These are phyloP conservation scores for Hypoxylon sp. DNA, from an alignment of 2,329 filamentous ascomycete species.

Conservation along the genomic window DNA sequence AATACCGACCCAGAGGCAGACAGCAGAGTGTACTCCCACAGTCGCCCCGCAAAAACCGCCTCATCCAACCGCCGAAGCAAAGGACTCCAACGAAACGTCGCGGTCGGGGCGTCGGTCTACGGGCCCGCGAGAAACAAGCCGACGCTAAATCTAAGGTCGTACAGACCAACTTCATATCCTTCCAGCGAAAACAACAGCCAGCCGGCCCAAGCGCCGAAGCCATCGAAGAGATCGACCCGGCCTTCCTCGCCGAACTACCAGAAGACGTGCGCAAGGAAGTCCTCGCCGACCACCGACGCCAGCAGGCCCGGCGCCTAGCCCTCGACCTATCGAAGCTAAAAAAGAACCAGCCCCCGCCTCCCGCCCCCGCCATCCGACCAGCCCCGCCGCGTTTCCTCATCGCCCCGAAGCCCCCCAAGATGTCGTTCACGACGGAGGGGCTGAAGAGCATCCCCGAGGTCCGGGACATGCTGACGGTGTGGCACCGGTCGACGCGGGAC, in stretches of 20 bases:
- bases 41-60: slow-evolving; percentile 68
- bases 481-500: slow-evolving; percentile 77
- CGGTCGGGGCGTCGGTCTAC: slow-evolving; percentile 54
- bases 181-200: slow-evolving; percentile 45
- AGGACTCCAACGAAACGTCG: slow-evolving; percentile 76
- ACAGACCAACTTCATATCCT: slow-evolving; percentile 78
- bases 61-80: slow-evolving; percentile 63
- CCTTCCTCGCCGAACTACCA: slow-evolving; percentile 85
- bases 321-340: slow-evolving; percentile 56
- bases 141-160: slow-evolving; percentile 70
- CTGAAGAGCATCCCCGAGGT: slow-evolving; percentile 68
- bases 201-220: slow-evolving; percentile 51
- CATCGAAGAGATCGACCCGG: slow-evolving; percentile 69
- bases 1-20: slow-evolving; percentile 64
- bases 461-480: slow-evolving; percentile 78
- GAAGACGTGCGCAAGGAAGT: slow-evolving; percentile 84
- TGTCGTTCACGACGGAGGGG: slow-evolving; percentile 59
- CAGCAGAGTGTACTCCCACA: slow-evolving; percentile 58
- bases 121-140: slow-evolving; percentile 63
- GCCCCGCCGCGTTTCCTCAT: slow-evolving; percentile 61
- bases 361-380: slow-evolving; percentile 32
- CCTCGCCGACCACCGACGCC: slow-evolving; percentile 76
- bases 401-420: slow-evolving; percentile 58
- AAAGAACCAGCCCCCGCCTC: slow-evolving; percentile 30
- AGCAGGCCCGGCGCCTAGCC: slow-evolving; percentile 67